phyloP scores from a whole-genome alignment of 441 rosid species.

The Pelargonium fulgidum region DNA sequence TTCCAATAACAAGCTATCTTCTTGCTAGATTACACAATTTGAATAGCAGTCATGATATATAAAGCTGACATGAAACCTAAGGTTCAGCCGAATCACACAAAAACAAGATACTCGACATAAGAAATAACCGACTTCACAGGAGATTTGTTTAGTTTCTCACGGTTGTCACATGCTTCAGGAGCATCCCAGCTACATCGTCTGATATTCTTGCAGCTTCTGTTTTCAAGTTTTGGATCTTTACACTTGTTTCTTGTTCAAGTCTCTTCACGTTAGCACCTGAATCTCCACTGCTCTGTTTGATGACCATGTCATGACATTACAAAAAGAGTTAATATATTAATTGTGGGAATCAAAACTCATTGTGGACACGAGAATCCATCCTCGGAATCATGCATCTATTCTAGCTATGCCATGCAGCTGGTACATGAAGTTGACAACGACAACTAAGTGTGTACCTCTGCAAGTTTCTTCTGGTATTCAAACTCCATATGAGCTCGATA shows the following conservation, averaged over 20 bases:
- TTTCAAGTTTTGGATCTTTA: slow-evolving; percentile 54
- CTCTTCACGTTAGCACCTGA: slow-evolving; percentile 77
- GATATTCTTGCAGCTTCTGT: slow-evolving; percentile 55
- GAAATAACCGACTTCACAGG: background rate
- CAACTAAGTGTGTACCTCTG: slow-evolving; percentile 51
- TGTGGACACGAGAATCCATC: background rate
- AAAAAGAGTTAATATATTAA: too few relatives aligned
- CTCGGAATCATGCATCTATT: background rate
- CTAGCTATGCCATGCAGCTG: background rate
- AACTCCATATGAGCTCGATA: slow-evolving; percentile 69
- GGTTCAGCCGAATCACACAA: background rate
- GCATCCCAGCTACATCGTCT: slow-evolving; percentile 61
- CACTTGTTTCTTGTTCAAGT: slow-evolving; percentile 74
- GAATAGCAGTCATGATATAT: too few relatives aligned
- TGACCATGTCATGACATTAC: background rate
- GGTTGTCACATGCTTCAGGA: slow-evolving; percentile 57
- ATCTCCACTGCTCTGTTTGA: slow-evolving; percentile 17
- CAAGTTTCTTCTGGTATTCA: slow-evolving; percentile 69
- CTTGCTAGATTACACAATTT: too few relatives aligned
- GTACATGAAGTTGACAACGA: background rate
- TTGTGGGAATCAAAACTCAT: background rate
- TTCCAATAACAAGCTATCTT: too few relatives aligned
- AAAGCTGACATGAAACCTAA: background rate
- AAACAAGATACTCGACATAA: background rate
- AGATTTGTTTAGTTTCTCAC: slow-evolving; percentile 46